Evolutionary conservation across 306 rosid species (phyloP).

Genomic region (Lablab purpureus): DNA sequence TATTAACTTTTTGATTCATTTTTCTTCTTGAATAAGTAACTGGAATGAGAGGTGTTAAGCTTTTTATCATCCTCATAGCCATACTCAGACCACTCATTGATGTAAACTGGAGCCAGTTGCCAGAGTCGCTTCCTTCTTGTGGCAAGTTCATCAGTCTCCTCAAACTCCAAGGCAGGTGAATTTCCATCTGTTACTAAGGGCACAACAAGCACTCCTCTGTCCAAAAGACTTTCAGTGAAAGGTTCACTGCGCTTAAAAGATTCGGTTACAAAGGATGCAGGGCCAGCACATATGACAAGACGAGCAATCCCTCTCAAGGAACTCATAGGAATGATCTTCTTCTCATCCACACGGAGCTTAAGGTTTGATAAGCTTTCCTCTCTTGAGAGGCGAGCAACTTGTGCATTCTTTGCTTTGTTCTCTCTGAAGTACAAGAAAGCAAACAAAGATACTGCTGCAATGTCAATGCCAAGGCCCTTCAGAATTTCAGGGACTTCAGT

Average conservation of each 20-base stretch:
- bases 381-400: slow-evolving; percentile 77
- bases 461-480: slow-evolving; percentile 79
- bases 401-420: slow-evolving; percentile 81
- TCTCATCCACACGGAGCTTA: slow-evolving; percentile 79
- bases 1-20: background rate
- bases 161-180: slow-evolving; percentile 65
- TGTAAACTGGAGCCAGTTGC: slow-evolving; percentile 74
- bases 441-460: slow-evolving; percentile 81
- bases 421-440: slow-evolving; percentile 80
- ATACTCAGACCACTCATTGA: slow-evolving; percentile 80
- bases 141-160: slow-evolving; percentile 58
- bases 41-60: background rate
- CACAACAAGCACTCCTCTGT: slow-evolving; percentile 90
- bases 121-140: slow-evolving; percentile 82
- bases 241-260: slow-evolving; percentile 78
- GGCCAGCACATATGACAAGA: slow-evolving; percentile 92
- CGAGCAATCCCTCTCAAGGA: slow-evolving; percentile 85
- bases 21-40: background rate
- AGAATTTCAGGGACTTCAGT: slow-evolving; percentile 61
- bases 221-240: slow-evolving; percentile 78
- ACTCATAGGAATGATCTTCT: slow-evolving; percentile 67
- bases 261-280: slow-evolving; percentile 67
- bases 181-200: slow-evolving; percentile 77
- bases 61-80: slow-evolving; percentile 37
- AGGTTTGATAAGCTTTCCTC: slow-evolving; percentile 89